These are phyloP conservation scores for Neltuma alba DNA, from an alignment of 306 rosid genomes.

Conservation along the genomic window DNA sequence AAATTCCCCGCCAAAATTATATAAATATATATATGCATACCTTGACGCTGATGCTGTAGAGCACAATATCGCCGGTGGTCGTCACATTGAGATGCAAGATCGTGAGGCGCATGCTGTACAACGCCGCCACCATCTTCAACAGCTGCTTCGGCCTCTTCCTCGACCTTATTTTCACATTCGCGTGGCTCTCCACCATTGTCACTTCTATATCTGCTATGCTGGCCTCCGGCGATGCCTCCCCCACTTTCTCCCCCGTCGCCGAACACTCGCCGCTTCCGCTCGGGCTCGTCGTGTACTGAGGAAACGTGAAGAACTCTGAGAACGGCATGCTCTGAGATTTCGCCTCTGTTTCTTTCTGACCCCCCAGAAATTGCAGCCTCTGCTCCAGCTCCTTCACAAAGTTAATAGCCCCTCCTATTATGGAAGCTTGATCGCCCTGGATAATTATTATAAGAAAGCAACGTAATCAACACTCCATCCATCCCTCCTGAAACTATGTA, in stretches of 20 bases:
- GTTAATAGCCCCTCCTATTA: constrained; percentile 92
- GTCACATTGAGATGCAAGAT: constrained; percentile 85
- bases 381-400: constrained; percentile 94
- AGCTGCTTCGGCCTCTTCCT: constrained; percentile 72
- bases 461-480: neutral
- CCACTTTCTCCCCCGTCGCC: neutral
- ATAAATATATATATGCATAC: constrained; percentile 27
- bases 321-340: constrained; percentile 46
- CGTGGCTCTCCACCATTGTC: constrained; percentile 94
- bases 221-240: constrained; percentile 28
- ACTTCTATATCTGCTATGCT: constrained; percentile 82
- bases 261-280: constrained; percentile 1
- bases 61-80: constrained; percentile 57
- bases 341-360: constrained; percentile 35
- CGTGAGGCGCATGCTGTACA: constrained; percentile 73
- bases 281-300: constrained; percentile 56
- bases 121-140: constrained; percentile 70
- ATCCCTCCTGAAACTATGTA: neutral
- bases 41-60: constrained; percentile 82
- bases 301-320: constrained; percentile 85
- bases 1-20: too few relatives aligned
- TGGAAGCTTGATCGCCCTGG: constrained; percentile 96
- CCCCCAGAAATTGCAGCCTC: constrained; percentile 63
- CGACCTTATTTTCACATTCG: constrained; percentile 79
- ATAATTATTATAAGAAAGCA: neutral